Conservation (phyloP, 208 protist genomes). For the Herpetomonas tarakana region DNA sequence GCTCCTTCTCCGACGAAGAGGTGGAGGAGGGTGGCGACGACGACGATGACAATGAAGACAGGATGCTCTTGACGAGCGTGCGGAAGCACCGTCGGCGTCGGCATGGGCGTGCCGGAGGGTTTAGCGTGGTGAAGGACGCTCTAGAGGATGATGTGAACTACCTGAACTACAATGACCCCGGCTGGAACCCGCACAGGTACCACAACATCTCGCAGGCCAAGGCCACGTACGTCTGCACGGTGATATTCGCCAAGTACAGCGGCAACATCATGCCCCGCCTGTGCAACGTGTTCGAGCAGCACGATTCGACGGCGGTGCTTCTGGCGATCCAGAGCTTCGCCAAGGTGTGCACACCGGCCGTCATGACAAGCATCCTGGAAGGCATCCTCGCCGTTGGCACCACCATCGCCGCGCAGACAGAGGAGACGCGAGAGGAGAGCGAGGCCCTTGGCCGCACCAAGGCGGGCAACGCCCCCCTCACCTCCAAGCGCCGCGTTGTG, state of each 20-base stretch:
- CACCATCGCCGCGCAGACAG: slow-evolving; percentile 43
- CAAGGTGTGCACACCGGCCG: slow-evolving; percentile 66
- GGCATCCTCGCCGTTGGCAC: slow-evolving; percentile 74
- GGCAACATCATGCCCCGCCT: slow-evolving; percentile 88
- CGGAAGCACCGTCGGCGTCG: neutral
- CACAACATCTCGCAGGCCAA: slow-evolving; percentile 75
- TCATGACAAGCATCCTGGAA: slow-evolving; percentile 81
- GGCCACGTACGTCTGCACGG: slow-evolving; percentile 60
- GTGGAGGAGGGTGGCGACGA: slow-evolving; percentile 3
- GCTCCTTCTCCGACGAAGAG: neutral
- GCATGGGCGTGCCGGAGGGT: too few species aligned
- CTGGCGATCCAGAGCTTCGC: slow-evolving; percentile 85
- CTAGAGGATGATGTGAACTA: slow-evolving; percentile 77
- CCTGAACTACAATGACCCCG: slow-evolving; percentile 65
- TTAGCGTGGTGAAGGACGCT: slow-evolving; percentile 33
- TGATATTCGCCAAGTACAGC: slow-evolving; percentile 77
- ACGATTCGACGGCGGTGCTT: slow-evolving; percentile 79
- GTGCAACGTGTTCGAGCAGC: slow-evolving; percentile 78
- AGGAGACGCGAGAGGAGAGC: slow-evolving; percentile 2
- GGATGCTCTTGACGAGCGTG: neutral
- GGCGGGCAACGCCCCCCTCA: slow-evolving; percentile 43
- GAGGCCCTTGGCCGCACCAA: slow-evolving; percentile 11
- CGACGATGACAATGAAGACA: slow-evolving; percentile 17
- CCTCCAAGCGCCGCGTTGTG: slow-evolving; percentile 75
- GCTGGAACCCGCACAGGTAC: slow-evolving; percentile 72